A percentile compares a stretch with the other conserved stretches of the same genome.
These are phyloP conservation scores for Epichloe sp. DNA, from an alignment of 2,329 filamentous ascomycete genomes.

Conservation along the genomic window DNA sequence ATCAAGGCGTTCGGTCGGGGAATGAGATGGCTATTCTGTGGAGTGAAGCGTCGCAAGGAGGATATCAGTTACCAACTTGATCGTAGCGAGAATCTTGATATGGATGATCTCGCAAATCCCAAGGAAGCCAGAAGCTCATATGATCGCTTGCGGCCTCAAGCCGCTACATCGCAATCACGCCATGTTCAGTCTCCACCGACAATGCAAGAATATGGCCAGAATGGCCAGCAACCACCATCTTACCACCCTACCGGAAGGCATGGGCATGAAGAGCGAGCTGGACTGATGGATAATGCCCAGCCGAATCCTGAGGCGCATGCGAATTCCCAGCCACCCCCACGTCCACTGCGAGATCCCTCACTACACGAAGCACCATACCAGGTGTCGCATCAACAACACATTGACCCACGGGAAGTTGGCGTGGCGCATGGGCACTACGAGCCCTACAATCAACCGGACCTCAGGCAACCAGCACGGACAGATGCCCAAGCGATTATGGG, in stretches of 20 bases:
- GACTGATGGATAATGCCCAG: conserved; percentile 28
- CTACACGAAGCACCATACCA: conserved; percentile 2
- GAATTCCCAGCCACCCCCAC: conserved; percentile 3
- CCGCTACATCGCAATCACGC: background rate
- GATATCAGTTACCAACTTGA: conserved; percentile 34
- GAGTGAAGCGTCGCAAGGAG: conserved; percentile 45
- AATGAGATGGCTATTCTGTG: conserved; percentile 69
- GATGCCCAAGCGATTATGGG: conserved; percentile 5
- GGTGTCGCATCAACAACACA: background rate
- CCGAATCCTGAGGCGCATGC: conserved; percentile 13
- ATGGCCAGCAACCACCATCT: conserved; percentile 20
- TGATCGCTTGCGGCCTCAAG: conserved; percentile 11
- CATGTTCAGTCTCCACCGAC: conserved; percentile 16
- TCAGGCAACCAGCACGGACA: background rate
- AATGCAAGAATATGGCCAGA: conserved; percentile 20
- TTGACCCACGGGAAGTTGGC: background rate
- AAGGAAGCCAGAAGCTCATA: conserved; percentile 11
- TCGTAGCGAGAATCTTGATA: conserved; percentile 20
- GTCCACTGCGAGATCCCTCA: conserved; percentile 3
- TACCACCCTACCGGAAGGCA: conserved; percentile 23
- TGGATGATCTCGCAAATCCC: conserved; percentile 24
- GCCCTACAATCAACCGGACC: background rate
- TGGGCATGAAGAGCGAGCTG: conserved; percentile 25
- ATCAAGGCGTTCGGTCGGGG: conserved; percentile 67
- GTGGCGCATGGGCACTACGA: conserved; percentile 4